Evolutionary conservation across 2,329 filamentous ascomycete genomes (phyloP), one percentile per base, ranked within the genome.

Genomic region (Microdochium bolleyi): DNA sequence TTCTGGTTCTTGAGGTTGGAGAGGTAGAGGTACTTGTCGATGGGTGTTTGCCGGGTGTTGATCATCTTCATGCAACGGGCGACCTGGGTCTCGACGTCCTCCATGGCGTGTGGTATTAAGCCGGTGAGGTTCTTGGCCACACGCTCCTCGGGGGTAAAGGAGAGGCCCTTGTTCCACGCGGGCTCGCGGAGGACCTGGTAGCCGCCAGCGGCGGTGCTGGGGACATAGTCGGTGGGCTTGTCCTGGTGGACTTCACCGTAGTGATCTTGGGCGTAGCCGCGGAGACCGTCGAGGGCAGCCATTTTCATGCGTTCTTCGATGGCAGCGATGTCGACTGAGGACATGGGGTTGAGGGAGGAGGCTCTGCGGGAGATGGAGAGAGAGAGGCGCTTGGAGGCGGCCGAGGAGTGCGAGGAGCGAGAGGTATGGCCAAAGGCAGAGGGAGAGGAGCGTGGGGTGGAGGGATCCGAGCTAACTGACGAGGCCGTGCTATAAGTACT

Each of bases 1-100:
- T 92, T 92, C 62, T 85, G 82, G 66, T 79, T 79, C 72, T 90
- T 88, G 69, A 92, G 73, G 58, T 81, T 78, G 48, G 86, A 88
- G 67, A 94, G 77, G 72, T 92, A 94, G 53, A 91, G 80, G 71
- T 91, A 92, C 74, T 88, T 89, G 78, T 92, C 88, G 63, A 94
- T 83, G 58, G 76, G 73, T 49, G 87, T 88, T 57, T 80, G 73
- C 57, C 87, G 84, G 56, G 79, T 79, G 54, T 84, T 78, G 62
- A 92, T 85, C 73, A 91, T 85, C 69, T 83, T 84, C 73, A 92
- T 82, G 65, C 85, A 87, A 71, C 83, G 76, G 61, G 76, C 75
- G 62, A 78, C 80, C 67, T 85, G 82, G 51, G 77, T 83, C 56
- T 80, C 71, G 62, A 78, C 68, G 67, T 69, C 78, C 72, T 84